These are phyloP conservation scores for Aspergillus sclerotiicarbonarius DNA, from an alignment of 495 filamentous ascomycete species.

Conservation along the genomic window DNA sequence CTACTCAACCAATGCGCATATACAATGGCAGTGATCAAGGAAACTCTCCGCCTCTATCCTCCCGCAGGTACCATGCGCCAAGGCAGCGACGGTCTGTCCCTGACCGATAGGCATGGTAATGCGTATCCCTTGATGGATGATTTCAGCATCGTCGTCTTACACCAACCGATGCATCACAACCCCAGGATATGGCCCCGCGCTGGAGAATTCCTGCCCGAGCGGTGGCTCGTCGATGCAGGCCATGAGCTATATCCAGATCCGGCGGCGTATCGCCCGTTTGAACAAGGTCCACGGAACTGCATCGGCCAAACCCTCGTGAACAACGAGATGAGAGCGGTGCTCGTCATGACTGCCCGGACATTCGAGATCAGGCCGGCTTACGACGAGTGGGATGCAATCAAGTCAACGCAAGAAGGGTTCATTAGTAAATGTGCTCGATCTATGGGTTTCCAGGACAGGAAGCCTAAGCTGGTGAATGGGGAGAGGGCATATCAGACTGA, in stretches of 20 bases:
- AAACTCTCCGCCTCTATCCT: conserved; percentile 45
- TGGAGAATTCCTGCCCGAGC: conserved; percentile 36
- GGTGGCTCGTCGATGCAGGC: conserved; percentile 23
- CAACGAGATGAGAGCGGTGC: conserved; percentile 36
- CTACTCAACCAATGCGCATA: conserved; percentile 43
- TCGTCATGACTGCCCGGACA: conserved; percentile 32
- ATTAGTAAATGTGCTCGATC: neutral
- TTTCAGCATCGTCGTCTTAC: conserved; percentile 20
- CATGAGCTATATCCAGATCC: conserved; percentile 23
- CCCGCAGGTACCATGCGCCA: conserved; percentile 37
- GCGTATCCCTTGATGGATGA: conserved; percentile 32
- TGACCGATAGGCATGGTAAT: conserved; percentile 28
- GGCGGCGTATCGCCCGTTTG: conserved; percentile 41
- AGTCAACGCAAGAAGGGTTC: neutral
- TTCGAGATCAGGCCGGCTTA: conserved; percentile 26
- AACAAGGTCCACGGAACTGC: conserved; percentile 46
- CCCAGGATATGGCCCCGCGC: conserved; percentile 28
- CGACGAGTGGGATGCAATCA: conserved; percentile 11
- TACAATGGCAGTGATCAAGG: conserved; percentile 49
- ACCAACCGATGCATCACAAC: conserved; percentile 22
- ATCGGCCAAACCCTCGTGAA: conserved; percentile 47
- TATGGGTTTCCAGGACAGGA: neutral
- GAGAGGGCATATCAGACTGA: neutral
- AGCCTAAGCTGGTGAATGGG: neutral
- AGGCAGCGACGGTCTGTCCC: conserved; percentile 26